Evolutionary conservation across 495 filamentous ascomycete species (phyloP).

Genomic region (Rhizodiscina lignyota): DNA sequence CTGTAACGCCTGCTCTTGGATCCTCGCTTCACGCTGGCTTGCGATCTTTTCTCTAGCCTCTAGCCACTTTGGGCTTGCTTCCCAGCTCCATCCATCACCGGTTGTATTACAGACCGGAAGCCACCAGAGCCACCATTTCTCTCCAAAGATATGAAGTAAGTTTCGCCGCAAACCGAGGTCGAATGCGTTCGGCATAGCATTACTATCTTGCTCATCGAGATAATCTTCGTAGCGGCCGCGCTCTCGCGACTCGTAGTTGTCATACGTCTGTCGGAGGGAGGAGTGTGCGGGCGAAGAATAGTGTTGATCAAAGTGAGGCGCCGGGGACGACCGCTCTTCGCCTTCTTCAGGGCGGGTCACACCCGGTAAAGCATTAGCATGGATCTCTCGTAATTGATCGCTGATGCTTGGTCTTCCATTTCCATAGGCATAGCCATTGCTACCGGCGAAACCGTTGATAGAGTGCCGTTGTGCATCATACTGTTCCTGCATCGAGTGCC

Average conservation of each 20-base stretch:
- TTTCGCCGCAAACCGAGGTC: slow-evolving; percentile 72
- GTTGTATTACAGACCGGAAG: slow-evolving; percentile 71
- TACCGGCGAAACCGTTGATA: not conserved
- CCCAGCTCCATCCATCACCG: slow-evolving; percentile 94
- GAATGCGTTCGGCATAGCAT: slow-evolving; percentile 81
- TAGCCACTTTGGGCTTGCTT: slow-evolving; percentile 40
- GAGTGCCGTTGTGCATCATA: slow-evolving; percentile 20
- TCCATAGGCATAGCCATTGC: slow-evolving; percentile 17
- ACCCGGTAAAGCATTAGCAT: slow-evolving; percentile 69
- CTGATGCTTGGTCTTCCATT: slow-evolving; percentile 45
- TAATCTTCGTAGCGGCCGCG: slow-evolving; percentile 68
- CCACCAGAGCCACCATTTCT: slow-evolving; percentile 49
- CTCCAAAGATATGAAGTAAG: slow-evolving; percentile 68
- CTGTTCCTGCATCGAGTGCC: slow-evolving; percentile 43
- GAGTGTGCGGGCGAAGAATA: slow-evolving; percentile 25
- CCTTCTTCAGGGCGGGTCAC: slow-evolving; percentile 68
- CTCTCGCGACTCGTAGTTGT: slow-evolving; percentile 58
- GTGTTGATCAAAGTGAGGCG: slow-evolving; percentile 8
- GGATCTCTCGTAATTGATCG: slow-evolving; percentile 62
- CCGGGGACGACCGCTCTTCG: slow-evolving; percentile 25
- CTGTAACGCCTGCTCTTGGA: no score
- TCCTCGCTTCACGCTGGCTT: no score
- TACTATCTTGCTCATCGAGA: slow-evolving; percentile 70
- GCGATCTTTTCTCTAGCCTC: slow-evolving; percentile 15
- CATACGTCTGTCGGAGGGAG: slow-evolving; percentile 37